Evolutionary conservation across 73 alveolate species (phyloP).

Genomic region (Paramecium caudatum): DNA sequence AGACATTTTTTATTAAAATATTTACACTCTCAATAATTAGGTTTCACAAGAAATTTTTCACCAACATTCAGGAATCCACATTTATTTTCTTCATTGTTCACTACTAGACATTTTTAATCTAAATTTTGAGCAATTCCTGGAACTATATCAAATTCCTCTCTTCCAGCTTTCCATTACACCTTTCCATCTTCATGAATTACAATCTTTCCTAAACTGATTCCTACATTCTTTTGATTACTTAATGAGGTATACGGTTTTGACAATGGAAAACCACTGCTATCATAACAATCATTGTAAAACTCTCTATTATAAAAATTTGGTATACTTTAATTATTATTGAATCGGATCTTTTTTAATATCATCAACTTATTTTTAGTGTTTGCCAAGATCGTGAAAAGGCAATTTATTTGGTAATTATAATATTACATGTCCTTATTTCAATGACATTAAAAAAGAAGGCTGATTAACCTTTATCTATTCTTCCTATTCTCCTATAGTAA

Average conservation of each 20-base stretch:
- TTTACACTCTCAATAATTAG: neutral
- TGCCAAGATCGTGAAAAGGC: constrained; percentile 5
- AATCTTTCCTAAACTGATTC: neutral
- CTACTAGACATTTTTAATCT: neutral
- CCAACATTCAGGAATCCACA: neutral
- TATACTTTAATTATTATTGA: neutral
- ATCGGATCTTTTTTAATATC: neutral
- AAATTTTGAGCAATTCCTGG: neutral
- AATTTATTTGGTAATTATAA: neutral
- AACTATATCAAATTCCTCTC: constrained; percentile 20
- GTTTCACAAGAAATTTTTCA: neutral
- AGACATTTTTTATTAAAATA: neutral
- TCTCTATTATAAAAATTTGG: too few species aligned
- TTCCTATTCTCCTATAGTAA: neutral
- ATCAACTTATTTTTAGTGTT: neutral
- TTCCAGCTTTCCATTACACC: constrained; percentile 1
- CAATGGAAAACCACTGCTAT: neutral
- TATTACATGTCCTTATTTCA: neutral
- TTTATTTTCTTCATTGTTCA: neutral
- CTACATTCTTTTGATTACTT: neutral
- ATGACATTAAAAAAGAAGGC: neutral
- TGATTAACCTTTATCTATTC: neutral
- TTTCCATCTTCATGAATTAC: neutral
- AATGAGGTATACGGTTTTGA: neutral
- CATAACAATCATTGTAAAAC: constrained; percentile 18